Percentiles rank a stretch among this genome's conserved stretches.
phyloP scores from a whole-genome alignment of 2,329 filamentous ascomycete genomes.

The Calycina herbarum region DNA sequence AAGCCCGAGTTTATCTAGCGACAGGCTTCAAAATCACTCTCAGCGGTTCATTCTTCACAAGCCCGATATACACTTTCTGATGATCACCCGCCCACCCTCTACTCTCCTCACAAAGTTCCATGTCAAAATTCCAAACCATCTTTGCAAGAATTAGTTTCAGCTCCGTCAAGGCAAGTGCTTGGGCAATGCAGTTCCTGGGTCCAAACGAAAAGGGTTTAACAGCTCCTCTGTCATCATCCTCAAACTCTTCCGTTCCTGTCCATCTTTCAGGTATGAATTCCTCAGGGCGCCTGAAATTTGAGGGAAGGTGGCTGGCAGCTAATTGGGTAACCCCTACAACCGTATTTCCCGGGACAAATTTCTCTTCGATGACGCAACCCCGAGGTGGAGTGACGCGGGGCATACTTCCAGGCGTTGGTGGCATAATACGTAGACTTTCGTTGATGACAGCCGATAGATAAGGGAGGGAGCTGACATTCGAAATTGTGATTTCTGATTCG shows the following conservation, averaged over 20 bases:
- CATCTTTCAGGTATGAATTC: conserved; percentile 35
- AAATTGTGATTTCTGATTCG: not conserved
- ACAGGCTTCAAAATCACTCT: too few species aligned
- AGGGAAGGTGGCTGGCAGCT: conserved; percentile 1
- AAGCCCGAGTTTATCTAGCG: too few species aligned
- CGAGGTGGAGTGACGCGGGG: not conserved
- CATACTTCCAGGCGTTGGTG: not conserved
- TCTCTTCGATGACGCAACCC: not conserved
- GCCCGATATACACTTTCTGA: not conserved
- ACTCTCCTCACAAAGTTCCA: not conserved
- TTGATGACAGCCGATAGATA: conserved; percentile 38
- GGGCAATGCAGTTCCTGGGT: conserved; percentile 22
- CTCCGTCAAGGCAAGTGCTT: conserved; percentile 11
- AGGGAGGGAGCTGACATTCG: conserved; percentile 20
- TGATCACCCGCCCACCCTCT: not conserved
- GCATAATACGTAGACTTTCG: conserved; percentile 35
- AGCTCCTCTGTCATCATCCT: conserved; percentile 10
- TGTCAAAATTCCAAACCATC: conserved; percentile 2
- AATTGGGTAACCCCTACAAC: not conserved
- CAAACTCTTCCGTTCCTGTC: conserved; percentile 17
- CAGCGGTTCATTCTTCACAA: too few species aligned
- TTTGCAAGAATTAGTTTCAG: not conserved
- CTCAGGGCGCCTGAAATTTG: conserved; percentile 31
- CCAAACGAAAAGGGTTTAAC: conserved; percentile 19
- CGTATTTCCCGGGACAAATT: conserved; percentile 1